These are phyloP conservation scores for Beauveria bassiana DNA, from an alignment of 2,329 filamentous ascomycete species.

Conservation along the genomic window DNA sequence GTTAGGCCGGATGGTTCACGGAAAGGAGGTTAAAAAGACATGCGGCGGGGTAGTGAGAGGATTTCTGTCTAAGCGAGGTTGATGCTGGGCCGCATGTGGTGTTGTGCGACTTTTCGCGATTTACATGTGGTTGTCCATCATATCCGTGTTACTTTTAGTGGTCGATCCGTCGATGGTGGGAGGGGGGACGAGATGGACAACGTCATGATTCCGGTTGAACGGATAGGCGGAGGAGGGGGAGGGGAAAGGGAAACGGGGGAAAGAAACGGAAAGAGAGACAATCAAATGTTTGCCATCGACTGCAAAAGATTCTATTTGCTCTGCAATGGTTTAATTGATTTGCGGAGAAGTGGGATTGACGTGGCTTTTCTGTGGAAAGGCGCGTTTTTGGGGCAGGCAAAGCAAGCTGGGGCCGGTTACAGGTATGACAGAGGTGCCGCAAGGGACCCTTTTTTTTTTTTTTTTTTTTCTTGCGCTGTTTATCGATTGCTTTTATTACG, in stretches of 20 bases:
- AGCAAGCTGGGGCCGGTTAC: neutral
- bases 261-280: neutral
- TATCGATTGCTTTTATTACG: neutral
- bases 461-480: neutral
- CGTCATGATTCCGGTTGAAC: neutral
- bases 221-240: neutral
- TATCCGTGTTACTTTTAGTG: neutral
- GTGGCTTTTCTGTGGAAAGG: too few relatives aligned
- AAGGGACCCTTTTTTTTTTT: neutral
- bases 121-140: neutral
- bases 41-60: neutral
- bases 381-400: too few relatives aligned
- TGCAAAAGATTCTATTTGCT: neutral
- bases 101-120: neutral
- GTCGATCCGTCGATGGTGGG: neutral
- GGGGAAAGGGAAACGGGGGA: too few relatives aligned
- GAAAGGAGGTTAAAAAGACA: neutral
- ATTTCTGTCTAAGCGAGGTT: neutral
- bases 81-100: neutral
- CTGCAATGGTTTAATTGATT: neutral
- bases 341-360: neutral
- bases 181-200: neutral
- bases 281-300: too few relatives aligned
- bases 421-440: neutral
- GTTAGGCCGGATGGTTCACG: neutral